A percentile compares a stretch with the other conserved stretches of the same genome.
These are phyloP conservation scores for Gelatoporia subvermispora DNA, from an alignment of 768 basidiomycete genomes.

Conservation along the genomic window DNA sequence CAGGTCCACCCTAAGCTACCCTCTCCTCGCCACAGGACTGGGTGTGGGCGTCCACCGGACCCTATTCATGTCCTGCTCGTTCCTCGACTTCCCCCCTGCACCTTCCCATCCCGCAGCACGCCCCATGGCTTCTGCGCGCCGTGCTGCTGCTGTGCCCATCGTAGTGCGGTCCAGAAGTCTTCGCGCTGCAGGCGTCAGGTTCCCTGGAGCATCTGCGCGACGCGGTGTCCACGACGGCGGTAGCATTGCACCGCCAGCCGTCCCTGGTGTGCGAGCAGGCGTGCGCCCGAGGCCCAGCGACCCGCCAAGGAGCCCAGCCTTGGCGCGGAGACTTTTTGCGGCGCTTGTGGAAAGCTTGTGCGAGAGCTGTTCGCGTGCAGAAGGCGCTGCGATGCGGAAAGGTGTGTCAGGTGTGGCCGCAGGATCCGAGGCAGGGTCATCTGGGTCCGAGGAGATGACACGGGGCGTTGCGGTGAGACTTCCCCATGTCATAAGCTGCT, in stretches of 20 bases:
- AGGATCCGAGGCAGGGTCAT: constrained; percentile 41
- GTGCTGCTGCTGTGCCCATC: constrained; percentile 54
- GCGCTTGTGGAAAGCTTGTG: constrained; percentile 80
- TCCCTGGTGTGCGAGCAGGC: constrained; percentile 31
- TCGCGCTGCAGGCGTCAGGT: constrained; percentile 82
- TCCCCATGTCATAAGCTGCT: constrained; percentile 97
- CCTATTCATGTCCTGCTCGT: constrained; percentile 58
- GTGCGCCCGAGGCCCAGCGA: constrained; percentile 31
- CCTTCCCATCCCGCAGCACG: constrained; percentile 53
- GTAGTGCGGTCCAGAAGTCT: constrained; percentile 71
- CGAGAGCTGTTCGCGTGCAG: constrained; percentile 77
- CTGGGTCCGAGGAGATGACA: constrained; percentile 63
- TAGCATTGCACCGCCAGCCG: constrained; percentile 58
- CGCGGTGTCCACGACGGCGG: constrained; percentile 80
- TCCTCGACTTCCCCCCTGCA: constrained; percentile 26
- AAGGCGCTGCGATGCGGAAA: constrained; percentile 75
- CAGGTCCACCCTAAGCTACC: constrained; percentile 1
- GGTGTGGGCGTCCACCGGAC: constrained; percentile 83
- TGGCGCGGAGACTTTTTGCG: constrained; percentile 71
- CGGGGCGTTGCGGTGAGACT: constrained; percentile 90
- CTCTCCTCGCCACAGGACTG: constrained; percentile 34
- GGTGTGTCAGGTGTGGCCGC: constrained; percentile 48
- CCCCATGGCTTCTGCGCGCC: constrained; percentile 67
- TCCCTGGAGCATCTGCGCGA: constrained; percentile 65
- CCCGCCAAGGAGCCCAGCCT: constrained; percentile 60